Evolutionary conservation across 148 eudicot genomes (phyloP).

Genomic region (Silene uniflora): DNA sequence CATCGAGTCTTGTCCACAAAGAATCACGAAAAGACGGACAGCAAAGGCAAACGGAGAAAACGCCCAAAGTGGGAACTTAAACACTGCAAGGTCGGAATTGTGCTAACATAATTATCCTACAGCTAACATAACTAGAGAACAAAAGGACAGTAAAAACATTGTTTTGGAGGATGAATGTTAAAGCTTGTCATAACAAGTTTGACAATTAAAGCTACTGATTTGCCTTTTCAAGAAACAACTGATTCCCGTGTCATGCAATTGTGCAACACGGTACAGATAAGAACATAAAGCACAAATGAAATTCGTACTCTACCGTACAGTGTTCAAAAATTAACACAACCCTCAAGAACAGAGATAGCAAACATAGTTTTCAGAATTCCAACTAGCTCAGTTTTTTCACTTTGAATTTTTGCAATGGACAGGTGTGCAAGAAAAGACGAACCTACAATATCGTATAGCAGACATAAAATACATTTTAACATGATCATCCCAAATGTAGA

Average conservation of each 20-base stretch:
- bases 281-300: neutral
- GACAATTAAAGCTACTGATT: neutral
- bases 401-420: neutral
- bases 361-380: neutral
- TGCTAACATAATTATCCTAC: neutral
- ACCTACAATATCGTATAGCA: neutral
- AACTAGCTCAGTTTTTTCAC: neutral
- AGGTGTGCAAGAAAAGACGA: neutral
- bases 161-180: neutral
- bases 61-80: neutral
- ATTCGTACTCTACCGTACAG: neutral
- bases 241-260: neutral
- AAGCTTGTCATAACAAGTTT: neutral
- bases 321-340: neutral
- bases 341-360: neutral
- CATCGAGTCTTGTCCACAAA: neutral
- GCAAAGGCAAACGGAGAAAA: neutral
- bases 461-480: neutral
- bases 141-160: neutral
- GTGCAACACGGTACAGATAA: neutral
- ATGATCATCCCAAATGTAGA: neutral
- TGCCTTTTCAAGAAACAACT: neutral
- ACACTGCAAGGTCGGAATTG: neutral
- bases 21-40: neutral
- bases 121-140: neutral